Evolutionary conservation across 2,329 filamentous ascomycete species (phyloP).

Genomic region (Alternaria sp.): DNA sequence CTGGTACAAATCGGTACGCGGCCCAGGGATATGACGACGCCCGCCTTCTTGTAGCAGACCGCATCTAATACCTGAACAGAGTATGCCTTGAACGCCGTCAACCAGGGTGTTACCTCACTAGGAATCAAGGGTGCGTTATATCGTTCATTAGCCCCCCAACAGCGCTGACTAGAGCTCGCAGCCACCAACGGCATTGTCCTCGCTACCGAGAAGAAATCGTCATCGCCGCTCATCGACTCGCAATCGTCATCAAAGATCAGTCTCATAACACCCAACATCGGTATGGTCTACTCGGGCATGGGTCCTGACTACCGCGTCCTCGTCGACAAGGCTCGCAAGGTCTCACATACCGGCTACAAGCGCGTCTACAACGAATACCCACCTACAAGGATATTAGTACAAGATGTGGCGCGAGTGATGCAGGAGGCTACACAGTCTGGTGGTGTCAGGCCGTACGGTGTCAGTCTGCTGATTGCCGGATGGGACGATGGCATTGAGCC

Average conservation of each 20-base stretch:
- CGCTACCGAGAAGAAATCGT: slow-evolving; percentile 99
- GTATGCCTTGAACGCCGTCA: slow-evolving; percentile 98
- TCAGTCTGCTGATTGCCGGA: slow-evolving; percentile 91
- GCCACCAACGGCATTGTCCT: slow-evolving; percentile 99
- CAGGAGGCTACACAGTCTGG: slow-evolving; percentile 98
- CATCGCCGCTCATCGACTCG: slow-evolving; percentile 94
- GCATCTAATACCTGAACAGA: slow-evolving; percentile 63
- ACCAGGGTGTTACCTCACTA: slow-evolving; percentile 97
- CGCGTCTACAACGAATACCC: slow-evolving; percentile 99
- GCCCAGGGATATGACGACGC: not conserved
- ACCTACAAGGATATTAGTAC: slow-evolving; percentile 98
- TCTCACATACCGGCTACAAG: slow-evolving; percentile 98
- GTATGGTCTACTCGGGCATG: slow-evolving; percentile 99
- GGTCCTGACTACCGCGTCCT: slow-evolving; percentile 97
- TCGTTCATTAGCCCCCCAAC: not conserved
- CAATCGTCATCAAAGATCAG: slow-evolving; percentile 96
- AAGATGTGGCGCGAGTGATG: slow-evolving; percentile 97
- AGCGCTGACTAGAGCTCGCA: slow-evolving; percentile 49
- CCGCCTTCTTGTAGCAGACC: not conserved
- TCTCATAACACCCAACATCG: slow-evolving; percentile 97
- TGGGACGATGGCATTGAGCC: slow-evolving; percentile 98
- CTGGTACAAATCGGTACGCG: slow-evolving; percentile 92
- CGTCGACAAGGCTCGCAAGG: slow-evolving; percentile 97
- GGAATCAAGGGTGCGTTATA: slow-evolving; percentile 85
- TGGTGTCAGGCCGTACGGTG: slow-evolving; percentile 95